phyloP scores from a whole-genome alignment of 164 flowering plant species.

The Malania oleifera region DNA sequence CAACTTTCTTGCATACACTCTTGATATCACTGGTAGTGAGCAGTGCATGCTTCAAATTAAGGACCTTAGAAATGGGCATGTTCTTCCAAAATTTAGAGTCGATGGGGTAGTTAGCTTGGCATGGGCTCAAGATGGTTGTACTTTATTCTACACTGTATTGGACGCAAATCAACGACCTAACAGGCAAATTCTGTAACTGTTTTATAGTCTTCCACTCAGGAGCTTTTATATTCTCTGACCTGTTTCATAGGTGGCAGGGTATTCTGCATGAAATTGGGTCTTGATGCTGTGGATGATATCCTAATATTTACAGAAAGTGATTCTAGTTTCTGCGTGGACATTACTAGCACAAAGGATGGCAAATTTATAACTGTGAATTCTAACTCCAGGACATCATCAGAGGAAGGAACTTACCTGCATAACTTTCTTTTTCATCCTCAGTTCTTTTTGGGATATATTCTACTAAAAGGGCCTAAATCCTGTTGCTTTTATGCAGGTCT shows the following conservation, averaged over 20 bases:
- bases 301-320: constrained; percentile 60
- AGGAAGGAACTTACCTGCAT: constrained; percentile 57
- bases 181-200: constrained; percentile 41
- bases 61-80: constrained; percentile 47
- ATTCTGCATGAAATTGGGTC: constrained; percentile 45
- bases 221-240: neutral
- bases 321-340: constrained; percentile 75
- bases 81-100: constrained; percentile 34
- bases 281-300: constrained; percentile 28
- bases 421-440: neutral
- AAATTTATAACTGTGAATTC: constrained; percentile 88
- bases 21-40: constrained; percentile 70
- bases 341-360: constrained; percentile 91
- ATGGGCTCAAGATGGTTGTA: constrained; percentile 70
- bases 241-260: constrained; percentile 49
- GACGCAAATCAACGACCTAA: constrained; percentile 78
- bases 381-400: constrained; percentile 93
- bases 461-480: neutral
- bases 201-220: neutral
- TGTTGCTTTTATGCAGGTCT: constrained; percentile 49
- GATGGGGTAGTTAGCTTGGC: constrained; percentile 88
- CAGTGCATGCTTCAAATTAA: constrained; percentile 64
- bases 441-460: neutral
- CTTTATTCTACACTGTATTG: constrained; percentile 61
- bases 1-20: constrained; percentile 83